phyloP scores from a whole-genome alignment of 345 rosid genomes.

The Rhodomyrtus tomentosa region DNA sequence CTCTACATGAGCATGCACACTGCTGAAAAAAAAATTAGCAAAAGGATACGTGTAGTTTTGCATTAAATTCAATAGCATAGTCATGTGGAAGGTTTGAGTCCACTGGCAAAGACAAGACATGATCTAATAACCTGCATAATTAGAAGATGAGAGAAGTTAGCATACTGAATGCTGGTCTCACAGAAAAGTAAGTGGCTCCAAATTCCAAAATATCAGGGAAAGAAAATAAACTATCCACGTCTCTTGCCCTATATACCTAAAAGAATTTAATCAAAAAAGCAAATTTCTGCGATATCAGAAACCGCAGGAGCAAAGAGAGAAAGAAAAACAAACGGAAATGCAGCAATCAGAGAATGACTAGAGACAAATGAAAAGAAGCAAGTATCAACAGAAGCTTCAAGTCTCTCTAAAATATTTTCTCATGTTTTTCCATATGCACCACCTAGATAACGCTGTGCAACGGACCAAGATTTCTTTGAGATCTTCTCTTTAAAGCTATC shows the following conservation, averaged over 20 bases:
- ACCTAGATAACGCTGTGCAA: not conserved
- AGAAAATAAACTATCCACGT: not conserved
- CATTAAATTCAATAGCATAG: slow-evolving; percentile 55
- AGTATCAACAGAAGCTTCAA: not conserved
- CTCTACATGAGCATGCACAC: not conserved
- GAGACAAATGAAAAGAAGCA: not conserved
- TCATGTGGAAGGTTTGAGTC: slow-evolving; percentile 55
- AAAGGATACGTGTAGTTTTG: slow-evolving; percentile 62
- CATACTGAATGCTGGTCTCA: not conserved
- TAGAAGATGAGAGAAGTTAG: not conserved
- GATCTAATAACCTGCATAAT: slow-evolving; percentile 63
- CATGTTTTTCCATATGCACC: not conserved
- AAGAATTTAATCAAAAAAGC: no score
- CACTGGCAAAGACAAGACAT: slow-evolving; percentile 56
- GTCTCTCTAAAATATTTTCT: not conserved
- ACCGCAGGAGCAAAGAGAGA: not conserved
- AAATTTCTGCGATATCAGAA: not conserved
- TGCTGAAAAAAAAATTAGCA: not conserved
- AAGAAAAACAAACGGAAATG: not conserved
- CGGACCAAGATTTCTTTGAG: not conserved
- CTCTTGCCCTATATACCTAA: no score
- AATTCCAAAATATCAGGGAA: not conserved
- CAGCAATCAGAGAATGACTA: not conserved
- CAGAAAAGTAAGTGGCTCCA: not conserved
- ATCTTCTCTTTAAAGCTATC: not conserved